Evolutionary conservation across 441 rosid species (phyloP), one percentile per base, ranked within the genome.

Genomic region (Cnidoscolus chayamansa): DNA sequence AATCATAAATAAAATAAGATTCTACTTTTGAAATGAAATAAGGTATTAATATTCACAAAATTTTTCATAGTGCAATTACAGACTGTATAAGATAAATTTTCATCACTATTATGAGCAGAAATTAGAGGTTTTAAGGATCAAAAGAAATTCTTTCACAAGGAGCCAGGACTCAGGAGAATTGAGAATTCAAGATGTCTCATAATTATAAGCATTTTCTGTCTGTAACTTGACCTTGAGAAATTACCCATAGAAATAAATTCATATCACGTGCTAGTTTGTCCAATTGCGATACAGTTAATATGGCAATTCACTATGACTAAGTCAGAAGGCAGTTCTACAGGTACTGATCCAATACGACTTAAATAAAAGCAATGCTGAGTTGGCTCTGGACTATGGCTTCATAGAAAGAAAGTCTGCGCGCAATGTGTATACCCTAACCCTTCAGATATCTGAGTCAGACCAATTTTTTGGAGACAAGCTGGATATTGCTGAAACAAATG

Each of bases 381-480:
- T 94, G 72, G 97, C 97, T 76, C 78, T 92, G 64, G 97, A 94
- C 84, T 90, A 92, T 68, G 99, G 99, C 47, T 89, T 94, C 83
- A 79, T 86, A 72, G 99, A 94, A 78, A 74, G 84, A 66, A 87
- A 73, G 58, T 54, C 91, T 1, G 83, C 79, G 68, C 90, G 97
- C 65, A 88, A 88, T 85, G 63, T 88, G 17, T 94, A 84, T 74
- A 88, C 93, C 11, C 76, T 94, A 60, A 89, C 99, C 31, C 80
- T 94, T 47, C 90, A 78, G 79, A 89, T 94, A 78, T 77, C 97
- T 0, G 89, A 87, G 71, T 79, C 87, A 0, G 96, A 88, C 68
- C 84, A 83, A 2, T 90, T 89, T 78, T 81, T 75, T 16, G 90
- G 82, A 59, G 98, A 94, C 83, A 94, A 94, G 85, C 91, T 94